A percentile compares a stretch with the other conserved stretches of the same genome.
Evolutionary conservation across 1,139 yeast genomes (phyloP).

Genomic region (Suhomyces taliae): DNA sequence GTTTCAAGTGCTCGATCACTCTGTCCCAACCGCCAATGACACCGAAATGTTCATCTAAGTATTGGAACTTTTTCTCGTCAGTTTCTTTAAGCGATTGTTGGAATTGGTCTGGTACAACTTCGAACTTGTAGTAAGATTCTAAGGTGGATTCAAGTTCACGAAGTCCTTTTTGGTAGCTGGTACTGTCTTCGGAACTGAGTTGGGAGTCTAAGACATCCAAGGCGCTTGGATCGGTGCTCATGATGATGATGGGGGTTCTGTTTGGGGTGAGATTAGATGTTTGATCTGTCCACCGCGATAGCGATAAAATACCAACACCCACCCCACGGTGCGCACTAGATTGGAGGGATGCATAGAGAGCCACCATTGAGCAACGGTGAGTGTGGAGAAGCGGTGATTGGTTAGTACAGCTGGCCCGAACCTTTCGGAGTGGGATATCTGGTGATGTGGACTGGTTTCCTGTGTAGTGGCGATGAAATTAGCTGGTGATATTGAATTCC

Average conservation of each 20-base stretch:
- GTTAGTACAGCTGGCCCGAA: too few species aligned
- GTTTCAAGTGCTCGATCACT: slow-evolving; percentile 23
- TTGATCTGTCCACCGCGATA: neutral
- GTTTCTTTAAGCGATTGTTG: slow-evolving; percentile 39
- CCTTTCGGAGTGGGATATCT: too few species aligned
- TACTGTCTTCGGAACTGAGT: slow-evolving; percentile 9
- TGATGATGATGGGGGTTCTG: neutral
- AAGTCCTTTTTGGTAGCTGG: slow-evolving; percentile 9
- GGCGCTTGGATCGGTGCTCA: slow-evolving; percentile 13
- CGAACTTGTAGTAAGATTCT: slow-evolving; percentile 33
- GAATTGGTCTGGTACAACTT: slow-evolving; percentile 38
- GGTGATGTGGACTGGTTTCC: too few species aligned
- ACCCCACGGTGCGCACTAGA: neutral
- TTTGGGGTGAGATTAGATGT: neutral
- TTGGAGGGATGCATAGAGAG: too few species aligned
- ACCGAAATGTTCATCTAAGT: slow-evolving; percentile 43
- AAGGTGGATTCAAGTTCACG: slow-evolving; percentile 6
- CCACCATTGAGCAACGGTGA: too few species aligned
- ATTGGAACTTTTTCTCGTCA: slow-evolving; percentile 39
- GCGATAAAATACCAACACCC: neutral
- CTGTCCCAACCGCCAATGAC: slow-evolving; percentile 32
- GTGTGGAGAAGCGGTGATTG: too few species aligned
- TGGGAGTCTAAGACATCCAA: slow-evolving; percentile 18
- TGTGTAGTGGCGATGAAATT: too few species aligned
- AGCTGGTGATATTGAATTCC: too few species aligned